Evolutionary conservation across 1,284 basidiomycete genomes (phyloP).

Genomic region (Cryptococcus sp.): DNA sequence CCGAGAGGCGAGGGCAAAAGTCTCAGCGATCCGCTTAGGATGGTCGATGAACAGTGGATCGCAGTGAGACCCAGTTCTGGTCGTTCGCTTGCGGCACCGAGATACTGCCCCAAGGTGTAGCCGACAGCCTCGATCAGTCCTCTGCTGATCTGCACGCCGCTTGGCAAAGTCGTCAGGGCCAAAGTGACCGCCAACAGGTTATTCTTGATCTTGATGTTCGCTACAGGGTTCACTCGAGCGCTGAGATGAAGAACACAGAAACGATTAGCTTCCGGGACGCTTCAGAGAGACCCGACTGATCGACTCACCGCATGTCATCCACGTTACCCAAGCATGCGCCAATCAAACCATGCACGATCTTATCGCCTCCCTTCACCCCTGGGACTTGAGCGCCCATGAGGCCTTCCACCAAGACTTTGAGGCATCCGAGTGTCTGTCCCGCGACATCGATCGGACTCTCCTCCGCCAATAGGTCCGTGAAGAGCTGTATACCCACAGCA

Average conservation of each 20-base stretch:
- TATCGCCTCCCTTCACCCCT: constrained; percentile 42
- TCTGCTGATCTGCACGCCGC: constrained; percentile 67
- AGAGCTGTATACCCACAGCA: constrained; percentile 76
- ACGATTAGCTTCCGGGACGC: background rate
- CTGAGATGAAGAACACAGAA: constrained; percentile 53
- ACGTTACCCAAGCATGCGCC: constrained; percentile 82
- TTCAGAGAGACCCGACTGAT: background rate
- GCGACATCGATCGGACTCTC: constrained; percentile 77
- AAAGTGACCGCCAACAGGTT: constrained; percentile 86
- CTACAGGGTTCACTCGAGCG: constrained; percentile 73
- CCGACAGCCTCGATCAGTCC: constrained; percentile 81
- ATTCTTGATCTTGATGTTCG: constrained; percentile 81
- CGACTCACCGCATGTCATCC: constrained; percentile 81
- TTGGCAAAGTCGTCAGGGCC: constrained; percentile 76
- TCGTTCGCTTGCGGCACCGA: constrained; percentile 61
- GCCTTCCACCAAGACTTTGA: constrained; percentile 70
- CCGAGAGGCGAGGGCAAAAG: constrained; percentile 22
- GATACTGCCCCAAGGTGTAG: constrained; percentile 74
- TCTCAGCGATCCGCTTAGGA: constrained; percentile 62
- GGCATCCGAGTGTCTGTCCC: constrained; percentile 72
- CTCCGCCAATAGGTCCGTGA: constrained; percentile 78
- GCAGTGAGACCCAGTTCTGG: constrained; percentile 79
- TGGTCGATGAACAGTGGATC: constrained; percentile 81
- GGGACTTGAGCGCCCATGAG: constrained; percentile 36
- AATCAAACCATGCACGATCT: constrained; percentile 78